phyloP scores from a whole-genome alignment of 257 asterid species.

The Coffea eugenioides region DNA sequence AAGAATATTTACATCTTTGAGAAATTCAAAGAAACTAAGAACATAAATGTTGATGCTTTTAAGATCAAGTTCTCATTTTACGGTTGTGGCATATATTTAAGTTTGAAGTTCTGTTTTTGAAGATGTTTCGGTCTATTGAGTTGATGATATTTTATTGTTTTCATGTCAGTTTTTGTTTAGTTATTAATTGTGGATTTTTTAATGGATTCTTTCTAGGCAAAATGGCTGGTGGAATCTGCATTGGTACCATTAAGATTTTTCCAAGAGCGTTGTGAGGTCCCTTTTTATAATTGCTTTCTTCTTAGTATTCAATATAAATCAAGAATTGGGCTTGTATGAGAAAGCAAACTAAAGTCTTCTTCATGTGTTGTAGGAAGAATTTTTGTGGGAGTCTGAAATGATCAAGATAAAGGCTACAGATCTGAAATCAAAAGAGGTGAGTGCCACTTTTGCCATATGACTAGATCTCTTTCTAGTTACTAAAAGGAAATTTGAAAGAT shows the following conservation, averaged over 20 bases:
- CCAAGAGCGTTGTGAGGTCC: constrained; percentile 97
- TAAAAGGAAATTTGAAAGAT: neutral
- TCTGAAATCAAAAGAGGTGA: constrained; percentile 97
- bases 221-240: constrained; percentile 97
- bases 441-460: constrained; percentile 5
- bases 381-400: constrained; percentile 93
- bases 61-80: neutral
- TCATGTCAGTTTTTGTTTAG: neutral
- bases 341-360: constrained; percentile 18
- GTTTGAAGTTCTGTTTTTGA: neutral
- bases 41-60: neutral
- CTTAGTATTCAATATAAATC: constrained; percentile 1
- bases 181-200: constrained; percentile 1
- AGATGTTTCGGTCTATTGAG: neutral
- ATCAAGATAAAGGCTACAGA: constrained; percentile 93
- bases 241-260: constrained; percentile 87
- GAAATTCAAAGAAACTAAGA: neutral
- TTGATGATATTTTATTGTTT: neutral
- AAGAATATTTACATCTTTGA: neutral
- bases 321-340: neutral
- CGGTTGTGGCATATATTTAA: neutral
- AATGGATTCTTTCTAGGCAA: constrained; percentile 48
- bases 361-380: constrained; percentile 69
- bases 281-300: constrained; percentile 9
- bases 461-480: neutral